phyloP scores from a whole-genome alignment of 306 rosid genomes.

The Cicer bijugum region DNA sequence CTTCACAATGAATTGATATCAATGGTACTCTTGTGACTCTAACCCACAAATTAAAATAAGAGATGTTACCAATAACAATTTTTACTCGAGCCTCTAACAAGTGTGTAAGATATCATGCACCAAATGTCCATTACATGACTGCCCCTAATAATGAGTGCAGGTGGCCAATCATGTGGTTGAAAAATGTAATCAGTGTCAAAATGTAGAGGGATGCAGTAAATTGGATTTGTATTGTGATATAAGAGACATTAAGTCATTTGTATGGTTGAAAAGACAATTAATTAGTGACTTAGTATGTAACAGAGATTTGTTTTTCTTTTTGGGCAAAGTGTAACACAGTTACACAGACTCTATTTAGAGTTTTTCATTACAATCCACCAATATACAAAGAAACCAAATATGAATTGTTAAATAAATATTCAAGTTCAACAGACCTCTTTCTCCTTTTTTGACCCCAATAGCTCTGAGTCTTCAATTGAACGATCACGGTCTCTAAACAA shows the following conservation, averaged over 20 bases:
- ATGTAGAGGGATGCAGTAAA: slow-evolving; percentile 30
- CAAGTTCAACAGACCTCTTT: slow-evolving; percentile 68
- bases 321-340: neutral
- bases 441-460: slow-evolving; percentile 75
- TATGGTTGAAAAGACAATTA: slow-evolving; percentile 28
- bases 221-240: slow-evolving; percentile 14
- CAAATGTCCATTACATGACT: slow-evolving; percentile 22
- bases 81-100: slow-evolving; percentile 9
- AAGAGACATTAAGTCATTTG: slow-evolving; percentile 23
- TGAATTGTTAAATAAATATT: slow-evolving; percentile 27
- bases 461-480: slow-evolving; percentile 89
- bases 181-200: slow-evolving; percentile 35
- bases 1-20: slow-evolving; percentile 27
- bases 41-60: slow-evolving; percentile 27
- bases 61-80: neutral
- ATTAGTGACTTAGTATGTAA: neutral
- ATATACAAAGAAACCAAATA: slow-evolving; percentile 34
- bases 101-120: slow-evolving; percentile 4
- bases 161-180: slow-evolving; percentile 32
- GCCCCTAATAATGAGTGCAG: slow-evolving; percentile 19
- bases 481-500: slow-evolving; percentile 86
- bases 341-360: neutral
- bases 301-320: too few species aligned
- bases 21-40: slow-evolving; percentile 29
- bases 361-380: slow-evolving; percentile 21